phyloP scores from a whole-genome alignment of 371 early-diverging fungal genomes.

The Massospora cicadina region DNA sequence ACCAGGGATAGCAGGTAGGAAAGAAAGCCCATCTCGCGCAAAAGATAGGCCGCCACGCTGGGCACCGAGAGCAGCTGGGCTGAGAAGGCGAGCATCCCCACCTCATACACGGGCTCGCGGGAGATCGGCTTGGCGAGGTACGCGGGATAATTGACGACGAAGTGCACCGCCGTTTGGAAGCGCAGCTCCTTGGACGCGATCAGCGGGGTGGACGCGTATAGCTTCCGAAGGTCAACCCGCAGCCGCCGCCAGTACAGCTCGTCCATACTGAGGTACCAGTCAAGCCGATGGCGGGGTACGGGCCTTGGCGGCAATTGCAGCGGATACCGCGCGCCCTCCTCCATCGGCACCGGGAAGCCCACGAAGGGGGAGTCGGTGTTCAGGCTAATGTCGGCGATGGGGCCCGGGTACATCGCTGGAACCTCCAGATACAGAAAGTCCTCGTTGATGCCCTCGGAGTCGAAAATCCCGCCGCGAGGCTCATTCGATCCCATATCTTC shows the following conservation, averaged over 20 bases:
- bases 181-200: not conserved
- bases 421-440: slow-evolving; percentile 3
- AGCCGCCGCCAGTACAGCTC: not conserved
- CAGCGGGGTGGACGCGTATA: not conserved
- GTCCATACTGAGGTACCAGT: not conserved
- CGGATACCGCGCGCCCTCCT: not conserved
- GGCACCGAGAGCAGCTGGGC: not conserved
- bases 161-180: not conserved
- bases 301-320: not conserved
- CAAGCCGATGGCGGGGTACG: not conserved
- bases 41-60: slow-evolving; percentile 1
- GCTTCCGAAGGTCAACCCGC: not conserved
- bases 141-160: slow-evolving; percentile 6
- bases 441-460: not conserved
- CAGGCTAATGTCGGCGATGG: slow-evolving; percentile 1
- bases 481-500: not conserved
- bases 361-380: not conserved
- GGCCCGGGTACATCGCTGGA: not conserved
- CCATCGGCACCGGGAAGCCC: not conserved
- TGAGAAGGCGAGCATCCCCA: slow-evolving; percentile 5
- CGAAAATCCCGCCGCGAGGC: not conserved
- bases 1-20: slow-evolving; percentile 5
- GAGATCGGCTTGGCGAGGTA: not conserved
- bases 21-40: slow-evolving; percentile 4
- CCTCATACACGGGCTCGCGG: not conserved